Evolutionary conservation across 176 grass and related monocot species (phyloP).

Genomic region (Aegilops sharonensis): DNA sequence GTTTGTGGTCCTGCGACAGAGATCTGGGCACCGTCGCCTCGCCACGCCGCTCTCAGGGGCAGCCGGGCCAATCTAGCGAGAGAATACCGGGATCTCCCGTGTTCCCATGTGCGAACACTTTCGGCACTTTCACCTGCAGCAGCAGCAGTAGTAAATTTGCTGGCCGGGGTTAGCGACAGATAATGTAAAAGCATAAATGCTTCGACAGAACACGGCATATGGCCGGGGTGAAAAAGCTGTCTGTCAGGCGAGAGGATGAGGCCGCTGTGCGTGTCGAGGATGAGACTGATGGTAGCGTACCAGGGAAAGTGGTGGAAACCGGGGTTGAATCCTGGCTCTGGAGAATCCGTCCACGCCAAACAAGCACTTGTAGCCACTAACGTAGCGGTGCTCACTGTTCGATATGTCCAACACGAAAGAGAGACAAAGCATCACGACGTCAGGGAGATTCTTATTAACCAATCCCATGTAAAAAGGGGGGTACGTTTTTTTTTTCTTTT

Average conservation of each 20-base stretch:
- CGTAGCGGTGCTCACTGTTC: conserved; percentile 58
- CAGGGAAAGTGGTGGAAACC: conserved; percentile 57
- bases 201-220: not conserved
- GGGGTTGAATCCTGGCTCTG: conserved; percentile 39
- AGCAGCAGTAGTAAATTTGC: conserved; percentile 12
- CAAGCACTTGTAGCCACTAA: conserved; percentile 77
- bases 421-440: not conserved
- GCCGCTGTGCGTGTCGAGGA: not conserved
- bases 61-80: conserved; percentile 66
- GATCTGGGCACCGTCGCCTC: not conserved
- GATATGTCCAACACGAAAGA: conserved; percentile 22
- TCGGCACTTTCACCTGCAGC: conserved; percentile 85
- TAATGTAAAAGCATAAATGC: not conserved
- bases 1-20: conserved; percentile 19
- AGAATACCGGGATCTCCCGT: conserved; percentile 44
- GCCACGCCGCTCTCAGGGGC: conserved; percentile 34
- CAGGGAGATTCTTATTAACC: not conserved
- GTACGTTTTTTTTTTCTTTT: not conserved
- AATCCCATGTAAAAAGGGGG: no score
- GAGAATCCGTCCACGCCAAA: conserved; percentile 79
- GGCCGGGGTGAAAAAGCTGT: not conserved
- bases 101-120: conserved; percentile 85
- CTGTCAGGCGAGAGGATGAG: not conserved
- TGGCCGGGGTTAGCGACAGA: not conserved
- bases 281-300: conserved; percentile 26